Evolutionary conservation across 805 yeast species (phyloP), one percentile per base, ranked within the genome.

Genomic region (Ogataea philodendri): DNA sequence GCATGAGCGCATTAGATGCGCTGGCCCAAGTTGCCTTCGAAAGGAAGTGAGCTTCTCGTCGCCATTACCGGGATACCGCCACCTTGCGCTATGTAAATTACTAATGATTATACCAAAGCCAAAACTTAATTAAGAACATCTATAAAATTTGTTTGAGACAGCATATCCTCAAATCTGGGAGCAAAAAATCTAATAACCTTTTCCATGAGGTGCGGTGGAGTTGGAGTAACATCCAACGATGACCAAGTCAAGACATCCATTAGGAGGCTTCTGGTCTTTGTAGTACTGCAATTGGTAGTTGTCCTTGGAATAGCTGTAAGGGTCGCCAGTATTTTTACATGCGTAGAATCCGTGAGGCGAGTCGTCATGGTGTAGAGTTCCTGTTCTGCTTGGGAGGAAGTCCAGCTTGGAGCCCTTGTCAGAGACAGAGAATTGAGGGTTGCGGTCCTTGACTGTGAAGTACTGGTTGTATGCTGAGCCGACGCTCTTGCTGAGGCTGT

Each of bases 241-340:
- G n/a, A n/a, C n/a, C n/a, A 47, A 16, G 7, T 39, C 25, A 8
- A 37, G 16, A 31, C 52, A 45, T 7, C 36, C 38, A 8, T 25
- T 23, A 25, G 50, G 51, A 15, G 41, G 39, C 16, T 54, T 51
- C 14, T 48, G 40, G 13, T 33, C 29, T 10, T 15, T 25, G 41
- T 49, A 57, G 44, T 53, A 55, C 41, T 48, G 51, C 37, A 60
- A 55, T 32, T 52, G 49, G 38, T 46, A 63, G 26, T 39, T 7
- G 18, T 42, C 9, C 17, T 46, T 16, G 17, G 70, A 63, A 56
- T 58, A 61, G 9, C 38, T 27, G 60, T 67, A 67, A 10, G 72
- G 70, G 48, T 70, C 74, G 27, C 49, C 49, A 33, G 63, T 57
- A 58, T 66, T 62, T 58, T 57, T 62, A 44, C 62, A 61, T 32